Base-by-base conservation (phyloP, 441 rosid species). In the Gossypium gossypioides region DNA sequence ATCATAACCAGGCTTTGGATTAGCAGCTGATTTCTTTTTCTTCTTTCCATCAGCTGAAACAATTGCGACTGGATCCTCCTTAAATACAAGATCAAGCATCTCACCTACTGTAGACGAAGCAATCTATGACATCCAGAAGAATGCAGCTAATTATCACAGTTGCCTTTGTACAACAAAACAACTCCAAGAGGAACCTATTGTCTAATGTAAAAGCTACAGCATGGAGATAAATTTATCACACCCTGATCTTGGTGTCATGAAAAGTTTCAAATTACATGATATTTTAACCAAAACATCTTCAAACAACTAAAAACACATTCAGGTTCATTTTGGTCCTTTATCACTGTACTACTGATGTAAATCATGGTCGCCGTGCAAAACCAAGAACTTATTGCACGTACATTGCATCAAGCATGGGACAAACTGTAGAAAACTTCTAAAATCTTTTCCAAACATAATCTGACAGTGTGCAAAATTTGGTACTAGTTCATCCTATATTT, bases 81-180 rank as follows among this genome's bases (percentile, higher is more conserved):
- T 76, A 74, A 81, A 78, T 70, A 84, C 52, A 77, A 77, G 83
- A 75, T 79, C 84, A 48, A 96, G 86, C 70, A 87, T 79, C 80
- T 77, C 84, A 61, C 69, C 84, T 21, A 91, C 86, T 1, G 85
- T 85, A 68, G 93, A 85, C 73, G 80, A 83, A 68, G 85, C 59
- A 75, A 91, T 79, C 99, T 96, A 94, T 84, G 81, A 68, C 51
- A 82, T 74, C 73, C 73, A 82, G 12, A 60, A 77, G 32, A 50
- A 63, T 59, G 12, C 76, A 77, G 50, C 69, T 32, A 46, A 52
- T 46, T 63, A 72, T 42, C 34, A 65, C n/a, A 66, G 58, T 70
- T 40, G 70, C 48, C 32, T 42, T 63, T 8, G 12, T 21, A 21
- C 10, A 64, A 15, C 27, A 0, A 16, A 55, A 44, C 16, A 44